A percentile compares a stretch with the other conserved stretches of the same genome.
Conservation (phyloP, 2,329 filamentous ascomycete species). For the Diaporthe vexans region DNA sequence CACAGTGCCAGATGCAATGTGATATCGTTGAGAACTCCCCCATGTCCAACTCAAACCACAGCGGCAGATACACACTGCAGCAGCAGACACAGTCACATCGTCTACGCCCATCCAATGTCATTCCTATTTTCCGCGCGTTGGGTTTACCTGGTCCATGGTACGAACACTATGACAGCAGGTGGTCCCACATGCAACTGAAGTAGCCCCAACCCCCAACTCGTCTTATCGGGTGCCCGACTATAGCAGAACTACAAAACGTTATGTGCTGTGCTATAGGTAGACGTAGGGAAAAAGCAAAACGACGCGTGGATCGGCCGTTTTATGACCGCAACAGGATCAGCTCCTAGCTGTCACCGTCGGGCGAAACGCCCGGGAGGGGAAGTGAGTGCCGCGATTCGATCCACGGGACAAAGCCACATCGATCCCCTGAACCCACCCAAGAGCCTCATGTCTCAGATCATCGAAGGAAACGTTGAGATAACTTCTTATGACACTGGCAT, state of each 20-base stretch:
- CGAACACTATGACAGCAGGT: background rate
- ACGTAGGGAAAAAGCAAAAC: constrained; percentile 7
- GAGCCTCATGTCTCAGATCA: background rate
- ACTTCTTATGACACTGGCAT: too few species aligned
- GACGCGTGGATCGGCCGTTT: constrained; percentile 26
- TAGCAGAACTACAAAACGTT: background rate
- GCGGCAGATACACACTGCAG: constrained; percentile 9
- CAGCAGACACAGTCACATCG: constrained; percentile 12
- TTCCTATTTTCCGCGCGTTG: background rate
- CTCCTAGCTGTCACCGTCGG: constrained; percentile 20
- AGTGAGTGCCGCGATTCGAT: background rate
- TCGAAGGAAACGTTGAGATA: background rate
- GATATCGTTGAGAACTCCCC: background rate
- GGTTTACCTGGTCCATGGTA: background rate
- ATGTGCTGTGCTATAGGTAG: background rate
- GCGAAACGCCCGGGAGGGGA: constrained; percentile 22
- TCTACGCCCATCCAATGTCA: background rate
- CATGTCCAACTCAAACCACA: background rate
- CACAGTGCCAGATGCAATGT: constrained; percentile 20
- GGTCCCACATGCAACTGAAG: background rate
- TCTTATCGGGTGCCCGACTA: background rate
- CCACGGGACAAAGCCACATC: background rate
- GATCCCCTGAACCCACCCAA: background rate
- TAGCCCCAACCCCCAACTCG: background rate
- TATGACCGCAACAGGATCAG: constrained; percentile 24